phyloP scores from a whole-genome alignment of 208 protist genomes.

The Naegleria lovaniensis region DNA sequence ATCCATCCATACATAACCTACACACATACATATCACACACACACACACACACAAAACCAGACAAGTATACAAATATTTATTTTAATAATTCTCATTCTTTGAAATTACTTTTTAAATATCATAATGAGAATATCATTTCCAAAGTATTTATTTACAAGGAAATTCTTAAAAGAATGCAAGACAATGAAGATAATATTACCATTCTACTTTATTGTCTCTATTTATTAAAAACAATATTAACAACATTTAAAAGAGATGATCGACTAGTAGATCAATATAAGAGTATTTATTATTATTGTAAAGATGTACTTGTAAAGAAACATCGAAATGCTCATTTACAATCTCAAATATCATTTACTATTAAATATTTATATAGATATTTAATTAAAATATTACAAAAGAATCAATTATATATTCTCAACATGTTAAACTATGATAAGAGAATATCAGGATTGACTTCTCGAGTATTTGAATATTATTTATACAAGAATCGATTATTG shows the following conservation, averaged over 20 bases:
- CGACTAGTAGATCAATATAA: not conserved
- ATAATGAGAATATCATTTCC: not conserved
- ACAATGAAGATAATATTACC: not conserved
- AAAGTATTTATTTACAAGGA: not conserved
- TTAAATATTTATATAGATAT: not conserved
- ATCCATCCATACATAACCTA: too few species aligned
- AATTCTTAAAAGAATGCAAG: constrained; percentile 14
- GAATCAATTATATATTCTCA: not conserved
- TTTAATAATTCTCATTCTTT: not conserved
- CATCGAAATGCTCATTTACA: not conserved
- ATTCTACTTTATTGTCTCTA: not conserved
- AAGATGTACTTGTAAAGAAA: not conserved
- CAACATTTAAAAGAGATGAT: not conserved
- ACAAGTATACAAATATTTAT: not conserved
- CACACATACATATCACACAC: too few species aligned
- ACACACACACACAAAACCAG: too few species aligned
- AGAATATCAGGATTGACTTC: not conserved
- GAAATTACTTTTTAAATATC: constrained; percentile 16
- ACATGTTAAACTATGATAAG: not conserved
- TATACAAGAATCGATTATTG: not conserved
- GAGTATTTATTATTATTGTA: constrained; percentile 12
- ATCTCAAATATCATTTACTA: not conserved
- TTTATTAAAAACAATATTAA: constrained; percentile 16
- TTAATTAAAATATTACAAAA: not conserved
- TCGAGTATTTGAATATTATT: not conserved